Evolutionary conservation across 2,329 filamentous ascomycete genomes (phyloP), one percentile per base, ranked within the genome.

Genomic region (Trichoderma breve): DNA sequence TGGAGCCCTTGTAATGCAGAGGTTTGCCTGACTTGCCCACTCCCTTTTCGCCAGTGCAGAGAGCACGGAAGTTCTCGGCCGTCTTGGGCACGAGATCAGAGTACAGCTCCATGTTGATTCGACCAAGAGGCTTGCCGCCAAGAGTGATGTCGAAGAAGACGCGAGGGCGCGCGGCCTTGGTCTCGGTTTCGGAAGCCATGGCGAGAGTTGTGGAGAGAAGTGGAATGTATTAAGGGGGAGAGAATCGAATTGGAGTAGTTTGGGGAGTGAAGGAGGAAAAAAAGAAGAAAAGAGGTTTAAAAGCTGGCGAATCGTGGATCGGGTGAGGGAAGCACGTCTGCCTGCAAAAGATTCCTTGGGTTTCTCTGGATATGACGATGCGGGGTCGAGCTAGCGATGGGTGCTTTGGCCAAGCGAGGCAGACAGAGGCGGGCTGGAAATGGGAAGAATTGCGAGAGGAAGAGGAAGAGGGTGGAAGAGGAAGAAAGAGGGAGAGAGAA

Each of bases 31-130:
- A 83, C 80, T 93, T 93, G 76, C 94, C 93, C 28, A 88, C 77
- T 73, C 95, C 95, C 85, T 97, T 98, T 86, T 98, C 95, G 76
- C 95, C 95, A 0, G 95, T 97, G 86, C 94, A 98, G 74, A 98
- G 90, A 70, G 91, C 90, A 79, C 95, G 93, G 87, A 98, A 98
- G 88, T 98, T 98, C 78, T 98, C 95, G 75, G 92, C 93, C 6
- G 95, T 98, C 86, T 97, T 97, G 79, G 95, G 95, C 24, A 97
- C 95, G 73, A 97, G 87, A 76, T 89, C 85, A 75, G 85, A 82
- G 84, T 90, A 91, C 73, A 99, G 90, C 85, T 97, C 94, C 83
- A 99, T 95, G 74, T 88, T 90, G 81, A 99, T 86, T 75, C 95
- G 92, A 73, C 94, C 95, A 73, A 90, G 88, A 57, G 89, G 84